Conservation (phyloP, 1,284 basidiomycete genomes). For the Microbotryomycetes sp. region DNA sequence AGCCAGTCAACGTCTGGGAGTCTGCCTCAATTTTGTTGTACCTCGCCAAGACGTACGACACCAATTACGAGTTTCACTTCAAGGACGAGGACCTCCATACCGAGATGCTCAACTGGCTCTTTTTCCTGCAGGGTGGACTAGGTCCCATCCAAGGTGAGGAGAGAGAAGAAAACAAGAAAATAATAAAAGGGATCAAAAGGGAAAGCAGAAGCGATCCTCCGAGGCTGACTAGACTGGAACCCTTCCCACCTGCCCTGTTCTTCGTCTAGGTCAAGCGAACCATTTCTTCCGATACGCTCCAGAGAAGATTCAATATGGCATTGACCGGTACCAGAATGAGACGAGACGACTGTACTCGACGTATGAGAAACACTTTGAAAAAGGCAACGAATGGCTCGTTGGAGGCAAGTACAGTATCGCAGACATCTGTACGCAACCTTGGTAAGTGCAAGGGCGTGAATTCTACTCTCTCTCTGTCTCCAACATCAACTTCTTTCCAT, state of each 20-base stretch:
- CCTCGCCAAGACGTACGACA: slow-evolving; percentile 18
- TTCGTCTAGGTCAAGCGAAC: slow-evolving; percentile 20
- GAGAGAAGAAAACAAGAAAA: not conserved
- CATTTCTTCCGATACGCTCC: slow-evolving; percentile 27
- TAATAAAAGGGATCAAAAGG: no score
- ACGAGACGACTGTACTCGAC: slow-evolving; percentile 20
- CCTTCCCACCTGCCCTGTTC: no score
- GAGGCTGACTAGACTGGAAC: no score
- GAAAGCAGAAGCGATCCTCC: no score
- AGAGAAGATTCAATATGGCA: slow-evolving; percentile 29
- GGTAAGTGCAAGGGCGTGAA: slow-evolving; percentile 13
- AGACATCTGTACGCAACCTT: slow-evolving; percentile 24
- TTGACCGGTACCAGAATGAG: slow-evolving; percentile 27
- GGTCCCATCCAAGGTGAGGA: not conserved
- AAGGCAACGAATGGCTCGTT: slow-evolving; percentile 24
- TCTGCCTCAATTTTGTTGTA: slow-evolving; percentile 15
- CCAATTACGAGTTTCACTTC: slow-evolving; percentile 6
- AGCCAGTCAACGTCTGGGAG: slow-evolving; percentile 12
- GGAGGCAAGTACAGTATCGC: slow-evolving; percentile 30
- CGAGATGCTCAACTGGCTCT: no score
- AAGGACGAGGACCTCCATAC: slow-evolving; percentile 18
- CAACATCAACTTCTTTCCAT: no score
- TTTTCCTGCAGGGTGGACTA: not conserved
- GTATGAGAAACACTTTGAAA: slow-evolving; percentile 24
- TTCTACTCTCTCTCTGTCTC: no score